Conservation (phyloP, 1,139 yeast species). For the Suhomyces bolitotheri region DNA sequence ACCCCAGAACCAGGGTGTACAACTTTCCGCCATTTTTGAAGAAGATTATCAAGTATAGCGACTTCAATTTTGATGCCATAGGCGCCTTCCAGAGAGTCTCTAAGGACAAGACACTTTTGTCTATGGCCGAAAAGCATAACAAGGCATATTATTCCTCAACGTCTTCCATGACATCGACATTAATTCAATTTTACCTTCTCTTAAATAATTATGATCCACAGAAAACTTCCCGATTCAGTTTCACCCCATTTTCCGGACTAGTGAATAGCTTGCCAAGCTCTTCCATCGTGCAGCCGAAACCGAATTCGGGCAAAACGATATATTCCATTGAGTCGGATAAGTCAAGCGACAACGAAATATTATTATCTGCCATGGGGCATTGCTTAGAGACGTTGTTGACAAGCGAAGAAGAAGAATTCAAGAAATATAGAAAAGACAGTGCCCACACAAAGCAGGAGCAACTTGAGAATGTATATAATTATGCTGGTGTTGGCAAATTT, state of each 20-base stretch:
- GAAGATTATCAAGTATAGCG: conserved; percentile 62
- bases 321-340: conserved; percentile 75
- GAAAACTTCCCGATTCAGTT: conserved; percentile 29
- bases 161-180: conserved; percentile 77
- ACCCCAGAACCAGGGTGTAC: conserved; percentile 70
- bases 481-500: conserved; percentile 66
- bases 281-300: conserved; percentile 42
- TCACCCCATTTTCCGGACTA: conserved; percentile 38
- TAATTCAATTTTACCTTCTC: conserved; percentile 74
- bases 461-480: conserved; percentile 54
- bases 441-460: conserved; percentile 8
- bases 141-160: conserved; percentile 73
- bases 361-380: conserved; percentile 78
- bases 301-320: conserved; percentile 33
- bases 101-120: conserved; percentile 52
- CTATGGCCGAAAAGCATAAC: conserved; percentile 46
- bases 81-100: conserved; percentile 66
- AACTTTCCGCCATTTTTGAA: conserved; percentile 68
- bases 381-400: conserved; percentile 75
- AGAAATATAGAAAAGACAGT: conserved; percentile 26
- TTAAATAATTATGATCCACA: conserved; percentile 50
- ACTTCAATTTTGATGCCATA: conserved; percentile 63
- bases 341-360: conserved; percentile 64
- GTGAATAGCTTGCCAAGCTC: conserved; percentile 38
- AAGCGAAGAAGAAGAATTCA: conserved; percentile 51